Evolutionary conservation across 371 early-diverging fungal species (phyloP).

Genomic region (Choanephora cucurbitarum): DNA sequence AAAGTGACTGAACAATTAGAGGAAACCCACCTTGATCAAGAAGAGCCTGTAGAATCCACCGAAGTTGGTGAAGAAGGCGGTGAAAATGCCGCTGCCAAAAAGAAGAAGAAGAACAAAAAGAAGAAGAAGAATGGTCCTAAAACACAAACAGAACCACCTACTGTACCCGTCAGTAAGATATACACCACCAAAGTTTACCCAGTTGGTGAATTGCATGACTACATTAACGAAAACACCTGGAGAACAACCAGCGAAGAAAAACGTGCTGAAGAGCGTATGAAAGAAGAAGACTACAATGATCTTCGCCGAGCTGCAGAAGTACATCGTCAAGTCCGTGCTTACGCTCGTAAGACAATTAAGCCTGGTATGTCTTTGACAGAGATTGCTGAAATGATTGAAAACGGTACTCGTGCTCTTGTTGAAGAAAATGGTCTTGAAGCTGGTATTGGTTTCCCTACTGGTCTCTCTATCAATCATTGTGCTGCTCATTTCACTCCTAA

Average conservation of each 20-base stretch:
- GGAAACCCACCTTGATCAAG: conserved; percentile 19
- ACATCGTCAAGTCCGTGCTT: conserved; percentile 87
- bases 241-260: conserved; percentile 84
- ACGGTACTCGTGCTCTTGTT: conserved; percentile 90
- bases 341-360: conserved; percentile 83
- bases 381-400: conserved; percentile 94
- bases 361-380: conserved; percentile 98
- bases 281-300: conserved; percentile 75
- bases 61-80: conserved; percentile 7
- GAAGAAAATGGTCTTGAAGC: conserved; percentile 90
- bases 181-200: conserved; percentile 71
- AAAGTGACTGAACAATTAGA: conserved; percentile 17
- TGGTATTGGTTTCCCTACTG: conserved; percentile 99
- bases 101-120: conserved; percentile 71
- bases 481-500: conserved; percentile 99
- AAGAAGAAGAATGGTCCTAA: conserved; percentile 66
- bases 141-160: conserved; percentile 74
- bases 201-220: conserved; percentile 73
- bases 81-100: conserved; percentile 27
- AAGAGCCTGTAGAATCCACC: not conserved
- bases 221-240: conserved; percentile 77
- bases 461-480: conserved; percentile 94
- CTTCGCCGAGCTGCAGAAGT: conserved; percentile 92
- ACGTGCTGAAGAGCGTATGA: conserved; percentile 66
- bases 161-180: conserved; percentile 78